Percentiles rank a stretch among this genome's conserved stretches.
Conservation (phyloP, 73 alveolate genomes). For the Paramecium pentaurelia region DNA sequence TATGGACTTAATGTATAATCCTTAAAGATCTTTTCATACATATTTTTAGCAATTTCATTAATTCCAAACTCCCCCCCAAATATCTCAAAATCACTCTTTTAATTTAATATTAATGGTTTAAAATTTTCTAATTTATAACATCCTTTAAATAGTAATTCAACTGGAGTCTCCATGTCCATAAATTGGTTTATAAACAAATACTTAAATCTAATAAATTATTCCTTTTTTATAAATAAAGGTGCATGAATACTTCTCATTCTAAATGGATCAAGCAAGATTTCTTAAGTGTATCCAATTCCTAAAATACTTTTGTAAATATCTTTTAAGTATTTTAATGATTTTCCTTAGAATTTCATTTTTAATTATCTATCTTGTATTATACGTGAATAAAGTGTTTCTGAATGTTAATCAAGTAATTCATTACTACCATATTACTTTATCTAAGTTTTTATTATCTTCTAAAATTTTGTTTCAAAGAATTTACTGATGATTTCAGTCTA, state of each 20-base stretch:
- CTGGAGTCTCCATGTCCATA: conserved; percentile 39
- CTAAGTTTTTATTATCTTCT: background rate
- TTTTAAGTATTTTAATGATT: background rate
- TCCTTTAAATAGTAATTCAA: background rate
- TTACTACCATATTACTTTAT: background rate
- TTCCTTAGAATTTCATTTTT: background rate
- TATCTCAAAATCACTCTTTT: background rate
- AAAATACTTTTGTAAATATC: background rate
- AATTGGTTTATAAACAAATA: background rate
- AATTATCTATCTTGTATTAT: background rate
- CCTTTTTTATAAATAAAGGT: background rate
- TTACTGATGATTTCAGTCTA: conserved; percentile 1
- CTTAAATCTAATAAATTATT: background rate
- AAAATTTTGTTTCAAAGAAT: conserved; percentile 28
- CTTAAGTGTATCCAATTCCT: conserved; percentile 16
- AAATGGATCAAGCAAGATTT: background rate
- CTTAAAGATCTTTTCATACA: conserved; percentile 6
- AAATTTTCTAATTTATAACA: conserved; percentile 1
- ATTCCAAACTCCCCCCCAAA: conserved; percentile 28
- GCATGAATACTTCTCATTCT: conserved; percentile 23
- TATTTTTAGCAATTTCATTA: background rate
- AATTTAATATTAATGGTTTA: conserved; percentile 6
- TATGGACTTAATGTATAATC: conserved; percentile 11
- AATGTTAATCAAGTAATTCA: background rate
- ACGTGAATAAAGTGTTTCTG: background rate